These are phyloP conservation scores for Scheffersomyces spartinae DNA, from an alignment of 805 yeast species.

Conservation along the genomic window DNA sequence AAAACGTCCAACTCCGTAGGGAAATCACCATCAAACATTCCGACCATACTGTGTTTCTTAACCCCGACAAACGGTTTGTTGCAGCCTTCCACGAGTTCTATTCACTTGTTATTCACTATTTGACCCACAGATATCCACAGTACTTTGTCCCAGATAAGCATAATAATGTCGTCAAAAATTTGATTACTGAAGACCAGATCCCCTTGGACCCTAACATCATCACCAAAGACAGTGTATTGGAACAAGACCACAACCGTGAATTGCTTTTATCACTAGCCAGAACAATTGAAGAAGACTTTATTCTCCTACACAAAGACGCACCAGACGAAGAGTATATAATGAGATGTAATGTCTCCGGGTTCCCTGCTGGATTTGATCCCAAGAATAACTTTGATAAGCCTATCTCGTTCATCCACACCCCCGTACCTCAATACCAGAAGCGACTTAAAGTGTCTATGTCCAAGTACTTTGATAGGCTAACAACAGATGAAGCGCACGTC, in stretches of 20 bases:
- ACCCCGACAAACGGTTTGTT: constrained; percentile 9
- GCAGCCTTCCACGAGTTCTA: constrained; percentile 40
- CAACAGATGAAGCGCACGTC: constrained; percentile 43
- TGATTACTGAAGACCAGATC: constrained; percentile 27
- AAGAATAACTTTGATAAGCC: constrained; percentile 38
- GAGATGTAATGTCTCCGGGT: constrained; percentile 46
- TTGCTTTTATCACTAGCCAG: constrained; percentile 15
- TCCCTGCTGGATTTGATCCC: constrained; percentile 71
- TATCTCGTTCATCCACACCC: constrained; percentile 50
- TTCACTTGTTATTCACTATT: constrained; percentile 25
- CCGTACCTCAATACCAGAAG: constrained; percentile 57
- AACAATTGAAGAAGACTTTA: constrained; percentile 52
- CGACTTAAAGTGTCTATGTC: constrained; percentile 54
- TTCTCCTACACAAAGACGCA: constrained; percentile 36
- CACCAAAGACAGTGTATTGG: constrained; percentile 8
- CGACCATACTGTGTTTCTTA: constrained; percentile 19
- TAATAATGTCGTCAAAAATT: constrained; percentile 18
- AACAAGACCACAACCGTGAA: too few species aligned
- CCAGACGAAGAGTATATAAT: constrained; percentile 46
- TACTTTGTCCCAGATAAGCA: constrained; percentile 26
- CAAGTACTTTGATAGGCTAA: constrained; percentile 47
- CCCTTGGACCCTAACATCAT: constrained; percentile 13
- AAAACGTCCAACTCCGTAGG: constrained; percentile 29
- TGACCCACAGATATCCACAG: constrained; percentile 41
- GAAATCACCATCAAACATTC: constrained; percentile 17